These are phyloP conservation scores for Aspergillus sojae DNA, from an alignment of 2,329 filamentous ascomycete genomes.

Conservation along the genomic window DNA sequence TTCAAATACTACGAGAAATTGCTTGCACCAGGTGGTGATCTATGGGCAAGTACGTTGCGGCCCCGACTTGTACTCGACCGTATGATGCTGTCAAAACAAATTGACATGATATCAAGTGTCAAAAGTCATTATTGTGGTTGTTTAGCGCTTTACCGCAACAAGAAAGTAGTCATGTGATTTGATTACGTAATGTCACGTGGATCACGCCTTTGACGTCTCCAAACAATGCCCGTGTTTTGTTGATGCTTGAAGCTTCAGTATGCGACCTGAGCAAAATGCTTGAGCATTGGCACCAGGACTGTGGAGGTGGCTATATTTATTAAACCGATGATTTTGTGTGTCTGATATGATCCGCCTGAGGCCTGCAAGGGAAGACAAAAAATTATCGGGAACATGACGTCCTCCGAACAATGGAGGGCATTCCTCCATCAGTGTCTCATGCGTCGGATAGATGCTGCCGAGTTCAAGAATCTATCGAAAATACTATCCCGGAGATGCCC, in stretches of 20 bases:
- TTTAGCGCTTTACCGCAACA: neutral
- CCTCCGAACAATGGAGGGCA: conserved; percentile 40
- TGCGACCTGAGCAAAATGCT: conserved; percentile 15
- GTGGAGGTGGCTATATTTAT: conserved; percentile 6
- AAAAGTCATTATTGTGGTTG: neutral
- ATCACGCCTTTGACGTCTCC: conserved; percentile 3
- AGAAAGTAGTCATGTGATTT: conserved; percentile 4
- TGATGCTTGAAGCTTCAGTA: conserved; percentile 5
- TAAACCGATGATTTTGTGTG: neutral
- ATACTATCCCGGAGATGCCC: conserved; percentile 36
- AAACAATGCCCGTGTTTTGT: conserved; percentile 16
- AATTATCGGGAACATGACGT: conserved; percentile 25
- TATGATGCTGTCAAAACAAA: neutral
- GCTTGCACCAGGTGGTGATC: neutral
- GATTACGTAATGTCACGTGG: conserved; percentile 15
- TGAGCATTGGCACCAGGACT: conserved; percentile 10
- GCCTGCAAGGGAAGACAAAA: conserved; percentile 1
- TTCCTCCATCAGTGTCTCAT: conserved; percentile 41
- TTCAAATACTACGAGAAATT: neutral
- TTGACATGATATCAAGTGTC: neutral
- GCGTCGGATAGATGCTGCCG: conserved; percentile 39
- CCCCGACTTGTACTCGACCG: neutral
- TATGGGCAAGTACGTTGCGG: neutral
- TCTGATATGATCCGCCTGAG: conserved; percentile 12
- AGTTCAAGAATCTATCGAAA: conserved; percentile 42